A percentile compares a stretch with the other conserved stretches of the same genome.
Evolutionary conservation across 202 grass and related monocot species (phyloP).

Genomic region (Setaria italica): DNA sequence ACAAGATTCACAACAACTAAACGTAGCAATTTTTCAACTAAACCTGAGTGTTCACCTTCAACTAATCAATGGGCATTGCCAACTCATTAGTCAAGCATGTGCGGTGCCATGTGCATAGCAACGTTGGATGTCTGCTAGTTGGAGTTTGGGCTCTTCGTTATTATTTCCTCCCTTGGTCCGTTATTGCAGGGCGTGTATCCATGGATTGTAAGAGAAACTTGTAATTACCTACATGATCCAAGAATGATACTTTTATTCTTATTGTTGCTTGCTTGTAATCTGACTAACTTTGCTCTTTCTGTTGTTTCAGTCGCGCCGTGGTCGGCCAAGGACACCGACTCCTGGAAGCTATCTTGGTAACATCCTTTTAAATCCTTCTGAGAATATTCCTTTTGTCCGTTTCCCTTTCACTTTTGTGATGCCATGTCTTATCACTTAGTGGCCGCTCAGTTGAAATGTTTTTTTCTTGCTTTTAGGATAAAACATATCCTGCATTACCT

Average conservation of each 20-base stretch:
- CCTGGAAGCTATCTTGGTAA: conserved; percentile 70
- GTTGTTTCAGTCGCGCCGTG: conserved; percentile 70
- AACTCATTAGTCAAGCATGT: conserved; percentile 67
- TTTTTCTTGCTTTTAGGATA: conserved; percentile 6
- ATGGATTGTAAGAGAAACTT: conserved; percentile 54
- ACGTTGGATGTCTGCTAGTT: conserved; percentile 65
- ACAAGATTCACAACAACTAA: conserved; percentile 83
- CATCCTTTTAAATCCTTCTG: not conserved
- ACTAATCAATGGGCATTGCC: conserved; percentile 75
- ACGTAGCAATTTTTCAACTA: conserved; percentile 75
- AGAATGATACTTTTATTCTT: conserved; percentile 36
- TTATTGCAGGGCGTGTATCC: conserved; percentile 51
- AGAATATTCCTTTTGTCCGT: not conserved
- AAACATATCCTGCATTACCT: not conserved
- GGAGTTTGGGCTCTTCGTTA: conserved; percentile 58
- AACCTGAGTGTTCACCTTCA: conserved; percentile 75
- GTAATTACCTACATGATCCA: conserved; percentile 48
- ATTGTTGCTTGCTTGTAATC: conserved; percentile 1
- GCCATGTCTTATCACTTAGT: not conserved
- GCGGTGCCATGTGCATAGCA: conserved; percentile 67
- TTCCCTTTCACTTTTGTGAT: not conserved
- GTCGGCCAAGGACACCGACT: conserved; percentile 68
- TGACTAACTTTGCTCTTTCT: conserved; percentile 7
- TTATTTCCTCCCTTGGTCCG: conserved; percentile 54
- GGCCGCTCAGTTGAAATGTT: not conserved